Base-by-base conservation (phyloP, 2,329 filamentous ascomycete species). In the Fusarium sambucinum region DNA sequence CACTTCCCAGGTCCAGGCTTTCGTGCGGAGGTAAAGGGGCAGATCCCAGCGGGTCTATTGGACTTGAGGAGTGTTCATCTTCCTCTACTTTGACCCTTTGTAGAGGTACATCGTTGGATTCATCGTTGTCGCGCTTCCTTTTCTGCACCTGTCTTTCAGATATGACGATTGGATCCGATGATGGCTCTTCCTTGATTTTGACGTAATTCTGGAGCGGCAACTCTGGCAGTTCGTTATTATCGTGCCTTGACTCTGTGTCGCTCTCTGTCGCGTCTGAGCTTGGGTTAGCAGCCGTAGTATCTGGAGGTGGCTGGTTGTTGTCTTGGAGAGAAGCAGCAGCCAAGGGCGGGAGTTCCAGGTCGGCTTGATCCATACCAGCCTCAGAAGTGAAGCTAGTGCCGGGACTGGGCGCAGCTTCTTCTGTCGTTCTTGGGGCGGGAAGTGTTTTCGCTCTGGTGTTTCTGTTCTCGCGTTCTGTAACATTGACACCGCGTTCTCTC, bases 1-100 rank as follows among this genome's bases (percentile, higher is more conserved):
- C 75, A 17, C 79, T 75, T 16, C 76, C 79, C 2, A 91, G 80
- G 72, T 91, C 89, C 51, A 90, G 81, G 55, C 87, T 90, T 52
- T 89, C 87, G 40, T 85, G 80, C 1, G 82, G 79, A 21, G 77
- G 70, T 60, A 82, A 61, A 10, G 63, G 62, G 44, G 57, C 61
- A 10, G 71, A 63, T 3, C 68, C 67, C 5, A 61, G 46, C 4
- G 71, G 55, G 17, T 71, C 23, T 21, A 75, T 52, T n/a, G 76
- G 77, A 42, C 77, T 79, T 6, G 75, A 77, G 7, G 74, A 76
- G 29, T 66, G 59, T n/a, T 69, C 70, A 4, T 40, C 32, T 10
- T 56, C 33, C 45, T 87, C 85, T 8, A 68, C 61, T 70, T 87
- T 87, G 44, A 86, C 68, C 52, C 74, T 80, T 13, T 71, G 74